Evolutionary conservation across 1,284 basidiomycete species (phyloP).

Genomic region (Cerrena zonata): DNA sequence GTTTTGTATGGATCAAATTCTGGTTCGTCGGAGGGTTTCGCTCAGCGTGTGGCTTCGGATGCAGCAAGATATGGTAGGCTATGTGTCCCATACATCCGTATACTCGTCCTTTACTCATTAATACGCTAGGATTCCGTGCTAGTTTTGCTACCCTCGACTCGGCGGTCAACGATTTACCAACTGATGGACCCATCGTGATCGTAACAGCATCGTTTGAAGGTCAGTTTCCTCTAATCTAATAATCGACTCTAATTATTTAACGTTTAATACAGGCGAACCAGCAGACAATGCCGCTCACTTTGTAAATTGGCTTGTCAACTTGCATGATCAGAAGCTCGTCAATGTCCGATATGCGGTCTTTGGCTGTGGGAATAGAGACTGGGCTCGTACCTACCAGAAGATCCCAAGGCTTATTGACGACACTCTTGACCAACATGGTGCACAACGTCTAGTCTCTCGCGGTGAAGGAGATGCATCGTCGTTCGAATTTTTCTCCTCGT

Average conservation of each 20-base stretch:
- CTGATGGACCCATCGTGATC: slow-evolving; percentile 43
- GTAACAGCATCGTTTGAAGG: slow-evolving; percentile 51
- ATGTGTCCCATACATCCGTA: not conserved
- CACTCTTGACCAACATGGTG: slow-evolving; percentile 35
- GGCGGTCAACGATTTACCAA: slow-evolving; percentile 35
- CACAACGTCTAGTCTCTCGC: slow-evolving; percentile 34
- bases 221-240: slow-evolving; percentile 8
- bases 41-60: slow-evolving; percentile 40
- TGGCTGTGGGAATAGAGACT: slow-evolving; percentile 51
- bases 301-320: slow-evolving; percentile 36
- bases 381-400: slow-evolving; percentile 47
- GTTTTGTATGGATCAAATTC: slow-evolving; percentile 47
- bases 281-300: slow-evolving; percentile 47
- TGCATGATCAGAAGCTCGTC: slow-evolving; percentile 27
- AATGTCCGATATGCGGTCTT: slow-evolving; percentile 46
- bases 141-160: slow-evolving; percentile 41
- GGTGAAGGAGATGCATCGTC: slow-evolving; percentile 41
- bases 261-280: slow-evolving; percentile 31
- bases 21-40: slow-evolving; percentile 47
- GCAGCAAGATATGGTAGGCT: slow-evolving; percentile 34
- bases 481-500: slow-evolving; percentile 40
- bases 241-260: not conserved
- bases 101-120: not conserved
- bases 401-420: slow-evolving; percentile 43
- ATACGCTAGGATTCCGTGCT: slow-evolving; percentile 34